Evolutionary conservation across 2,329 filamentous ascomycete species (phyloP).

Genomic region (Botrytis squamosa): DNA sequence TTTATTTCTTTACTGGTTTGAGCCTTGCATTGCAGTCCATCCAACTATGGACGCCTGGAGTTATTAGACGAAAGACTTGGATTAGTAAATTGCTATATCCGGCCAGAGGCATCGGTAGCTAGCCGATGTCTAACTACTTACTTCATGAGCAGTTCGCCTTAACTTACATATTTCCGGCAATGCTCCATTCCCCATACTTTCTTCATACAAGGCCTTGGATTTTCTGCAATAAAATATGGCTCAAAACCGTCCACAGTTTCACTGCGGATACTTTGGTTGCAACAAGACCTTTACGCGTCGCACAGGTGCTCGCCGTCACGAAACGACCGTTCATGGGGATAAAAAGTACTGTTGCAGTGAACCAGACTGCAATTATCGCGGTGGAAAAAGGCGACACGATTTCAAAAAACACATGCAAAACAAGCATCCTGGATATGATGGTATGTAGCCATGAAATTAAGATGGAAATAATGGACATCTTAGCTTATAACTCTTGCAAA

Average conservation of each 20-base stretch:
- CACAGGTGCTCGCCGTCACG: constrained; percentile 18
- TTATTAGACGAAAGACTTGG: background rate
- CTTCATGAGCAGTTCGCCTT: background rate
- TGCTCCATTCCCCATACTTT: background rate
- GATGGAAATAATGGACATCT: background rate
- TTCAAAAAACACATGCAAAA: constrained; percentile 19
- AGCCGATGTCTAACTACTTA: background rate
- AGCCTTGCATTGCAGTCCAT: constrained; percentile 9
- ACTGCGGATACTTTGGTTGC: constrained; percentile 18
- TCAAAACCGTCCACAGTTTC: background rate
- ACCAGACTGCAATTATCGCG: constrained; percentile 19
- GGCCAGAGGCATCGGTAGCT: background rate
- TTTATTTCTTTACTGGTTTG: constrained; percentile 4
- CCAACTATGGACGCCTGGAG: background rate
- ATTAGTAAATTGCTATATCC: constrained; percentile 3
- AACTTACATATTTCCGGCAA: constrained; percentile 12
- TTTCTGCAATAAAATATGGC: constrained; percentile 3
- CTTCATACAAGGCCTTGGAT: constrained; percentile 19
- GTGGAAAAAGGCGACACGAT: constrained; percentile 19
- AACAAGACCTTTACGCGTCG: constrained; percentile 20
- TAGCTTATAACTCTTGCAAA: background rate
- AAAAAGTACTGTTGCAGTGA: constrained; percentile 19
- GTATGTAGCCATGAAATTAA: background rate
- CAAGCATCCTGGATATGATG: constrained; percentile 19
- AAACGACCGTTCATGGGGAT: constrained; percentile 16